A percentile compares a stretch with the other conserved stretches of the same genome.
Evolutionary conservation across 1,284 basidiomycete species (phyloP).

Genomic region (Kalmanozyma brasiliensis): DNA sequence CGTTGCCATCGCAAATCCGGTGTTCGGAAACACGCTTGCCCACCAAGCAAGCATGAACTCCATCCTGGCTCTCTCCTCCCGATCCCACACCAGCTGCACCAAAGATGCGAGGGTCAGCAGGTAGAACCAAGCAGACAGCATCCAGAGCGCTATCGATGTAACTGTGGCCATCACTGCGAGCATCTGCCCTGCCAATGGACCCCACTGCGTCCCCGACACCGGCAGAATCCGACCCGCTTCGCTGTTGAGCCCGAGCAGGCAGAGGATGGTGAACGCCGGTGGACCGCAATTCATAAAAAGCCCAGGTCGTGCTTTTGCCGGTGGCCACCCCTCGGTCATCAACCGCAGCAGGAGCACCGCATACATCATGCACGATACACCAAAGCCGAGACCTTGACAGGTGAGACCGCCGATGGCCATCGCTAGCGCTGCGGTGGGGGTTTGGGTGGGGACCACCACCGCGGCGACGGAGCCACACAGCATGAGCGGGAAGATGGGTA

Average conservation of each 20-base stretch:
- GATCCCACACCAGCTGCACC: background rate
- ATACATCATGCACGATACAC: conserved; percentile 37
- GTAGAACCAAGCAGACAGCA: conserved; percentile 34
- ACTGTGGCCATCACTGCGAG: conserved; percentile 11
- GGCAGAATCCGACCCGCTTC: conserved; percentile 15
- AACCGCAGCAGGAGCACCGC: conserved; percentile 27
- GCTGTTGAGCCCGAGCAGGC: conserved; percentile 24
- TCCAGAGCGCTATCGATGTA: conserved; percentile 28
- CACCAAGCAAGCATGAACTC: conserved; percentile 47
- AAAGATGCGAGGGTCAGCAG: conserved; percentile 21
- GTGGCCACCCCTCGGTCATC: conserved; percentile 33
- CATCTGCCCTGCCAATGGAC: background rate
- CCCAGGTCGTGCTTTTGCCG: conserved; percentile 19
- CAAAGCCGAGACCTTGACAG: conserved; percentile 42
- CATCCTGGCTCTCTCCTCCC: conserved; percentile 8
- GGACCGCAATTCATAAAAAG: conserved; percentile 49
- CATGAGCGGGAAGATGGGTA: conserved; percentile 53
- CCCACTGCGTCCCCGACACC: background rate
- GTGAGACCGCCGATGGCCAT: conserved; percentile 34
- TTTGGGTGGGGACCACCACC: conserved; percentile 12
- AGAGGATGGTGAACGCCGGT: conserved; percentile 40
- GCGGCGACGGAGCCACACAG: conserved; percentile 36
- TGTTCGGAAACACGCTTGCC: conserved; percentile 44
- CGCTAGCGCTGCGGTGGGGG: background rate
- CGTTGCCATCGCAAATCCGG: conserved; percentile 30